These are phyloP conservation scores for Lactarius sp. DNA, from an alignment of 768 basidiomycete species.

Conservation along the genomic window DNA sequence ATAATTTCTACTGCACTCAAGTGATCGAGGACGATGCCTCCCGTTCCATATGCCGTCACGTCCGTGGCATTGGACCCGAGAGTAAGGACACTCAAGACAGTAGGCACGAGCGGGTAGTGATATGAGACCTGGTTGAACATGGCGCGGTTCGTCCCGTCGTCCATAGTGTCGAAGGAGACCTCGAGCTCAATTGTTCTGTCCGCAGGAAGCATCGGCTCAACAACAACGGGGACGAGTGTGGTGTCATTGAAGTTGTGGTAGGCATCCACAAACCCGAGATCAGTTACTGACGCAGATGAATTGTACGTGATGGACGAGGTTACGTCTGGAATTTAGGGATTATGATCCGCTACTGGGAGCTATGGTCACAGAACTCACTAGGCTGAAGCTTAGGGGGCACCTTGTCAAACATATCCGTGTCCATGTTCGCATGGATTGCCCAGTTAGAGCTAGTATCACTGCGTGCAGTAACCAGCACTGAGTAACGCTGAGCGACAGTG, in stretches of 20 bases:
- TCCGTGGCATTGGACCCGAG: constrained; percentile 70
- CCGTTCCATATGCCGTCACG: constrained; percentile 71
- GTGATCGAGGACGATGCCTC: constrained; percentile 70
- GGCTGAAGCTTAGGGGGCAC: constrained; percentile 68
- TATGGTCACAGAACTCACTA: constrained; percentile 44
- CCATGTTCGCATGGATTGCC: constrained; percentile 89
- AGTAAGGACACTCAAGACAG: constrained; percentile 68
- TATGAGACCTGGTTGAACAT: constrained; percentile 69
- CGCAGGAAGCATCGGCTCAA: constrained; percentile 44
- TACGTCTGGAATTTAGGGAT: constrained; percentile 51
- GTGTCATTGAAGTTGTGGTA: constrained; percentile 67
- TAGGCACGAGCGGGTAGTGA: constrained; percentile 66
- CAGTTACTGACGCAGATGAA: constrained; percentile 44
- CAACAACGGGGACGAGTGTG: constrained; percentile 56
- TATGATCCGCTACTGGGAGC: not conserved
- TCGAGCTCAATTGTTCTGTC: constrained; percentile 65
- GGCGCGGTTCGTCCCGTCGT: constrained; percentile 81
- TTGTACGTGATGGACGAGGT: constrained; percentile 82
- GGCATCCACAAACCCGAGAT: constrained; percentile 47
- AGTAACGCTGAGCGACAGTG: constrained; percentile 89
- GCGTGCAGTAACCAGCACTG: constrained; percentile 84
- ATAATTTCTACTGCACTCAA: constrained; percentile 74
- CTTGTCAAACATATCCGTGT: constrained; percentile 82
- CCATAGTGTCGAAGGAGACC: constrained; percentile 77
- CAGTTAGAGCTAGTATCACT: constrained; percentile 81